These are phyloP conservation scores for Lachnellula suecica DNA, from an alignment of 2,329 filamentous ascomycete species.

Conservation along the genomic window DNA sequence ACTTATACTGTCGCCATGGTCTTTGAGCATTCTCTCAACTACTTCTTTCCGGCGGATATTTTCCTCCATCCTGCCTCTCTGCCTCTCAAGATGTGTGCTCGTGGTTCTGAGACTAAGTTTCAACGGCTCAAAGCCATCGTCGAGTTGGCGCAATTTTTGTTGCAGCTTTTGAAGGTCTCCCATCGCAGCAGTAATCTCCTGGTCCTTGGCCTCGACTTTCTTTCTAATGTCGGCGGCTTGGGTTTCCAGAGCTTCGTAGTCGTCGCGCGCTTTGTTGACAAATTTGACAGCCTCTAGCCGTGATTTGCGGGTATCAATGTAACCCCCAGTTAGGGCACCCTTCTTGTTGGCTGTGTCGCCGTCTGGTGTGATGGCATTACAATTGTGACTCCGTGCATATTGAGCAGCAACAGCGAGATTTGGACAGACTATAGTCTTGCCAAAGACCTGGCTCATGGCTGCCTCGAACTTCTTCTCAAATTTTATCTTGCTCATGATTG, in stretches of 20 bases:
- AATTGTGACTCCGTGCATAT: constrained; percentile 86
- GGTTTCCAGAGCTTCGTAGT: constrained; percentile 66
- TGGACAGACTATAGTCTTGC: constrained; percentile 90
- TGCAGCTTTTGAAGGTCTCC: constrained; percentile 82
- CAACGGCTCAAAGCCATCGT: constrained; percentile 79
- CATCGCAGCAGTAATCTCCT: constrained; percentile 84
- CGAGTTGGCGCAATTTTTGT: constrained; percentile 73
- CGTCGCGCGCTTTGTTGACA: constrained; percentile 71
- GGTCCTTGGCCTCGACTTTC: constrained; percentile 77
- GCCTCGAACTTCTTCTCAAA: constrained; percentile 77
- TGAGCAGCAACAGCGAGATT: constrained; percentile 84
- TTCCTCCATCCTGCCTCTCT: constrained; percentile 70
- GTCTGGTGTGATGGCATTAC: constrained; percentile 91
- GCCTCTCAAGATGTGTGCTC: constrained; percentile 70
- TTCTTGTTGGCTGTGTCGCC: constrained; percentile 95
- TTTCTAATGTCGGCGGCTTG: constrained; percentile 65
- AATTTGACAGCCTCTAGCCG: constrained; percentile 81
- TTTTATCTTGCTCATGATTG: constrained; percentile 79
- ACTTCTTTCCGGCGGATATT: constrained; percentile 64
- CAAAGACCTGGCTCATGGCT: constrained; percentile 93
- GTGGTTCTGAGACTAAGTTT: constrained; percentile 75
- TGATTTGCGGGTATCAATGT: constrained; percentile 81
- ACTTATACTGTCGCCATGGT: constrained; percentile 71
- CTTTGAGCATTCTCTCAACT: constrained; percentile 73
- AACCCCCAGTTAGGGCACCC: constrained; percentile 93